Base-by-base conservation (phyloP, 495 filamentous ascomycete species). In the Daldinia childiae region DNA sequence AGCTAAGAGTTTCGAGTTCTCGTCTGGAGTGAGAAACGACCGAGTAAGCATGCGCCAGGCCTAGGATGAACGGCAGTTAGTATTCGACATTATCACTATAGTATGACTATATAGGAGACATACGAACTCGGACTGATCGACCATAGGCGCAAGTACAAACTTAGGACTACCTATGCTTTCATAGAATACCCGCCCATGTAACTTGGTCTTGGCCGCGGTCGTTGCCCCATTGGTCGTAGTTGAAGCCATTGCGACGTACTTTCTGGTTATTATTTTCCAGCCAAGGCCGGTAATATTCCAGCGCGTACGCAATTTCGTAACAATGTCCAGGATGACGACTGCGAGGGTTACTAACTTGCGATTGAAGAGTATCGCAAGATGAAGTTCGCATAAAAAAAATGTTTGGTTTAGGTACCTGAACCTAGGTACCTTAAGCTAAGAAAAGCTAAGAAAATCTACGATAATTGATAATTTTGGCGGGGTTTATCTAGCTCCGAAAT, bases 41-140 rank as follows among this genome's bases (percentile, higher is more conserved):
- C 95, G 90, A 58, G 92, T 92, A 69, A 98, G 89, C 85, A 97
- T 90, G 69, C 95, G 92, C 95, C 95, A 98, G 74, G 94, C 94
- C 94, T 97, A 50, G 3, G 43, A 50, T 63, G 50, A 12, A 17
- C 58, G 59, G 62, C 8, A 5, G 64, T 78, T 48, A 80, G 69
- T 38, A 38, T 26, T 52, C 14, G 14, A 14, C 26, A 8, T 54
- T 54, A 26, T 17, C 50, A 24, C 5, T 54, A 30, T 54, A 7
- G 26, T 12, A 29, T 30, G 50, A n/a, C 6, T 6, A 5, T 27
- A 29, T 56, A 69, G 62, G 62, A 30, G 38, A 83, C 90, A 67
- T 84, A 97, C 95, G 82, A 97, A 97, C 83, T 99, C 96, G 4
- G 93, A 97, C 76, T 97, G 91, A 71, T 98, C 95, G 21, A 99